phyloP scores from a whole-genome alignment of 305 asterid species.

The Fraxinus baroniana region DNA sequence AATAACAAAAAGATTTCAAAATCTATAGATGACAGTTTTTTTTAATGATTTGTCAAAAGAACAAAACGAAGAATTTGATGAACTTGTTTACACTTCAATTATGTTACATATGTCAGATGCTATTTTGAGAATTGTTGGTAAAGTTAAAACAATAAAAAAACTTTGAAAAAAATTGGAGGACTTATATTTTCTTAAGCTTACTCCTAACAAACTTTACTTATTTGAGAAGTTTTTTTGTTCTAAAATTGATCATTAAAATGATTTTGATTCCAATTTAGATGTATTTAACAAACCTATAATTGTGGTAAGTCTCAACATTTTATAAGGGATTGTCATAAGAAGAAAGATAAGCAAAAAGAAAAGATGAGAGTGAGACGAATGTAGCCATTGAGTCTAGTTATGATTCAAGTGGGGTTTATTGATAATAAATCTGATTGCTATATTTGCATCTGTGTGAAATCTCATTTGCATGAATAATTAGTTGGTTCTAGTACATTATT shows the following conservation, averaged over 20 bases:
- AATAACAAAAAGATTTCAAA: no score
- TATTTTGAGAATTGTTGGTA: no score
- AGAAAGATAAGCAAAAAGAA: no score
- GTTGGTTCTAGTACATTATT: not conserved
- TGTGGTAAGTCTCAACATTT: not conserved
- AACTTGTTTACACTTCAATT: no score
- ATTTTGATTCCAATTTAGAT: no score
- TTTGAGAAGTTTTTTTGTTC: no score
- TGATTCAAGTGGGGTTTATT: no score
- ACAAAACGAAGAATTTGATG: not conserved
- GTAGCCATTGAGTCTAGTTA: not conserved
- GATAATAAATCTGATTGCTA: no score
- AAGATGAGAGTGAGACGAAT: not conserved
- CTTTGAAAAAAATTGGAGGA: not conserved
- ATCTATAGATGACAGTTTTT: not conserved
- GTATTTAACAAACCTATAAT: no score
- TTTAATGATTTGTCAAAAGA: not conserved
- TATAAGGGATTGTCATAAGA: not conserved
- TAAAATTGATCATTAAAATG: no score
- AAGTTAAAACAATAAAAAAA: no score
- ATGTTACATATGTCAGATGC: not conserved
- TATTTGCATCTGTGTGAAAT: not conserved
- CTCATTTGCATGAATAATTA: not conserved
- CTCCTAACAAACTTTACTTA: not conserved
- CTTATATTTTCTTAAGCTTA: not conserved